Base-by-base conservation (phyloP, 163 green algal genomes). In the Trebouxia gelatinosa region DNA sequence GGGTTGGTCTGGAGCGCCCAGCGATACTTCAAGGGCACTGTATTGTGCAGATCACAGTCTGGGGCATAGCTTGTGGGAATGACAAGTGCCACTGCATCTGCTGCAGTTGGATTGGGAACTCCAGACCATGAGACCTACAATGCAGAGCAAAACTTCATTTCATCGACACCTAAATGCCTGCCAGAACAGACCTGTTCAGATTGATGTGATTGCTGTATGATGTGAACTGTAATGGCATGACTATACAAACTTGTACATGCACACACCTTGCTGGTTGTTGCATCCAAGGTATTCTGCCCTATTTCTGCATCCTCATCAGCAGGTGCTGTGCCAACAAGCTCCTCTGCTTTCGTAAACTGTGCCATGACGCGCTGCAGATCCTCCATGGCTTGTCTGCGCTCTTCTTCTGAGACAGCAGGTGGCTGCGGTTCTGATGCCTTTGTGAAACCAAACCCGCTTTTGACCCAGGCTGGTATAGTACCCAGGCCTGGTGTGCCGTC, bases 301-400 rank as follows among this genome's bases (percentile, higher is more conserved):
- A n/a, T n/a, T n/a, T 83, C 50, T 29, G 65, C 70, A 16, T 64
- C 54, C 7, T 77, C 75, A 7, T 77, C 54, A 31, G 7, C 68
- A 35, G 31, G 32, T 32, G 32, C 80, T 37, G 58, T 43, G 28
- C 51, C 75, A 34, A 81, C 77, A 40, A 86, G 74, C 80, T 87
- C 66, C 62, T 90, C 86, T 57, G 83, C 86, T 13, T 34, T 83
- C 11, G 80, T 81, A 75, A 90, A 88, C 26, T 81, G 81, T 43
- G 81, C 57, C 61, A 86, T 70, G 54, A 91, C 83, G 19, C 82
- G 79, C 48, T 82, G 59, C 32, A 89, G 83, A 29, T 85, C 77
- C 39, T 37, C 32, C 32, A 62, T 39, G 3, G 64, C 64, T 6
- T 72, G 64, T 29, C 7, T 37, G 5, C 23, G 19, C 17, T 72